Percentiles rank a stretch among this genome's conserved stretches.
phyloP scores from a whole-genome alignment of 2,329 filamentous ascomycete species.

The Pestalotiopsis sp. region DNA sequence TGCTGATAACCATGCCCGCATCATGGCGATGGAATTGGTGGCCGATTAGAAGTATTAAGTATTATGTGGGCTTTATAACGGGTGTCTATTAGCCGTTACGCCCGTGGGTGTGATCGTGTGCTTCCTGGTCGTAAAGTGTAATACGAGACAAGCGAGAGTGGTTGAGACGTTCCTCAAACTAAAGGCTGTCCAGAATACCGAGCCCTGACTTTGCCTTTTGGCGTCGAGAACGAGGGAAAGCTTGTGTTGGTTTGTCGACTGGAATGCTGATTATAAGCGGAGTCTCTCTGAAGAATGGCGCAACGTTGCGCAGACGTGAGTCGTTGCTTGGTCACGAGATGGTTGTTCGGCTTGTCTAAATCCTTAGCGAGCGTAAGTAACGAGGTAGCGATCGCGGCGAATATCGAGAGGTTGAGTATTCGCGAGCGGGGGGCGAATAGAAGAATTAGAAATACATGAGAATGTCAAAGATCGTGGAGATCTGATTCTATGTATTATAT shows the following conservation, averaged over 20 bases:
- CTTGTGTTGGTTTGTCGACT: not conserved
- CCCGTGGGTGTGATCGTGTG: not conserved
- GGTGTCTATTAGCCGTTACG: not conserved
- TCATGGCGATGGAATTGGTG: slow-evolving; percentile 23
- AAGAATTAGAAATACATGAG: not conserved
- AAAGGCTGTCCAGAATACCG: too few species aligned
- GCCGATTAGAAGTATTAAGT: not conserved
- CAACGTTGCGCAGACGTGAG: not conserved
- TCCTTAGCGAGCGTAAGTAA: not conserved
- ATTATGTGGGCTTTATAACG: not conserved
- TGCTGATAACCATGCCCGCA: slow-evolving; percentile 30
- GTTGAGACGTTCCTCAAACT: not conserved
- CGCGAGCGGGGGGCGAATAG: not conserved
- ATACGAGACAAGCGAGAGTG: not conserved
- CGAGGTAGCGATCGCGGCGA: not conserved
- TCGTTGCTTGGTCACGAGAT: not conserved
- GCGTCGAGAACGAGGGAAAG: not conserved
- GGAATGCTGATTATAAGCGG: not conserved
- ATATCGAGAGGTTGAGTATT: not conserved
- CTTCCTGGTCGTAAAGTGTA: not conserved
- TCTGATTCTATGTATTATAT: not conserved
- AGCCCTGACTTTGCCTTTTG: not conserved
- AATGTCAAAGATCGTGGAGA: not conserved
- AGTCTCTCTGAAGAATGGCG: not conserved
- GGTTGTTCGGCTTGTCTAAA: not conserved